Evolutionary conservation across 257 asterid genomes (phyloP).

Genomic region (Solanum paucissectum): DNA sequence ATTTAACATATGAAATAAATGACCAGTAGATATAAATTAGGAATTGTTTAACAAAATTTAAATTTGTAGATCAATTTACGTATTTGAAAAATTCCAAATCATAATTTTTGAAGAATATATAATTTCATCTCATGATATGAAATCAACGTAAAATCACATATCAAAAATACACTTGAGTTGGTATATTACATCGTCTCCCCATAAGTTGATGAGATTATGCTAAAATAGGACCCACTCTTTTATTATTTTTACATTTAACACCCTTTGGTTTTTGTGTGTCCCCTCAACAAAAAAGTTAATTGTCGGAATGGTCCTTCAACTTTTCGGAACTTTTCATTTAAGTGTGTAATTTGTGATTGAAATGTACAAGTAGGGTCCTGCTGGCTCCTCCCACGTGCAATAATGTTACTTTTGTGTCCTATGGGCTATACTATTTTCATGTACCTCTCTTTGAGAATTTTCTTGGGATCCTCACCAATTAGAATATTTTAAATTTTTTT

Average conservation of each 20-base stretch:
- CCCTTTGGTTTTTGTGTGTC: neutral
- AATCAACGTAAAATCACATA: too few species aligned
- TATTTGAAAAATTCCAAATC: too few species aligned
- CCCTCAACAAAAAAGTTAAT: neutral
- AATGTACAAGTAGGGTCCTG: conserved; percentile 16
- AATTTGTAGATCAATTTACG: too few species aligned
- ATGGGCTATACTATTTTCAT: conserved; percentile 1
- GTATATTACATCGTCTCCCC: neutral
- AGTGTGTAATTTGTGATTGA: neutral
- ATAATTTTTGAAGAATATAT: too few species aligned
- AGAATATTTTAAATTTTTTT: neutral
- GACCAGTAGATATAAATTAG: too few species aligned
- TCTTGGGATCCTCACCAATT: conserved; percentile 31
- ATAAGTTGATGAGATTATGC: neutral
- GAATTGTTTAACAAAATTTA: too few species aligned
- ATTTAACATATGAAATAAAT: neutral
- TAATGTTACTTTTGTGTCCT: conserved; percentile 22
- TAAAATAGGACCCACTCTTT: neutral
- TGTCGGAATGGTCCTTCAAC: neutral
- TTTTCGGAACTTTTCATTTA: neutral
- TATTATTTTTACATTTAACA: neutral
- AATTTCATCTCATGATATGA: neutral
- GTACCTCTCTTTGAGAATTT: conserved; percentile 26
- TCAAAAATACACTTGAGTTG: neutral
- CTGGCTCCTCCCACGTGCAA: conserved; percentile 60